Percentiles rank a stretch among this genome's conserved stretches.
Evolutionary conservation across 345 rosid genomes (phyloP).

Genomic region (Populus pruinosa): DNA sequence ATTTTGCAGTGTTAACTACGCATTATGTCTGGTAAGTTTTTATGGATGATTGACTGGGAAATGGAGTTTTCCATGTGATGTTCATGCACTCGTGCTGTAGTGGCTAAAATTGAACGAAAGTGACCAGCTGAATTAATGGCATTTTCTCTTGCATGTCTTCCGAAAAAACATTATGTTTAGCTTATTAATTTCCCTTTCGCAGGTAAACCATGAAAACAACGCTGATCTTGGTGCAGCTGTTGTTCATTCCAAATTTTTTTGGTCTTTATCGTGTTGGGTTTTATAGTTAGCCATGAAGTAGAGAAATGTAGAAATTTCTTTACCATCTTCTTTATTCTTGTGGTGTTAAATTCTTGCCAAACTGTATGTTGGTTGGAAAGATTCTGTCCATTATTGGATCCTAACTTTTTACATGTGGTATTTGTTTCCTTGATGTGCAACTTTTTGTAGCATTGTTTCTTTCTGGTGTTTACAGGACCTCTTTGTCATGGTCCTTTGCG

Average conservation of each 20-base stretch:
- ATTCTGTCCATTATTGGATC: background rate
- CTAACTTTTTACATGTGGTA: background rate
- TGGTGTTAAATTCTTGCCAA: background rate
- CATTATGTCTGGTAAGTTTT: background rate
- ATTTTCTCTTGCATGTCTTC: background rate
- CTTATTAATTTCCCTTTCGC: background rate
- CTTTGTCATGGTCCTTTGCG: background rate
- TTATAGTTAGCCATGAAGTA: background rate
- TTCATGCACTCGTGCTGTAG: background rate
- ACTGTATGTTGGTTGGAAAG: background rate
- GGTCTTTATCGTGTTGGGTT: background rate
- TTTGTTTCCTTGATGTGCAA: background rate
- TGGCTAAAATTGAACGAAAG: background rate
- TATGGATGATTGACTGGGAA: background rate
- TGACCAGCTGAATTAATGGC: background rate
- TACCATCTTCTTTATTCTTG: background rate
- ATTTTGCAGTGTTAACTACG: background rate
- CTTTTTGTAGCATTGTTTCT: background rate
- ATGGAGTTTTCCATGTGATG: background rate
- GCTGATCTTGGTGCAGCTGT: background rate
- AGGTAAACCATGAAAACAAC: background rate
- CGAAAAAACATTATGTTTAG: background rate
- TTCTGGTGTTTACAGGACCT: background rate
- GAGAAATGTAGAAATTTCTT: background rate
- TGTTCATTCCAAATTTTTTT: background rate